phyloP scores from a whole-genome alignment of 2,329 filamentous ascomycete species.

The Lizonia empirigonia region DNA sequence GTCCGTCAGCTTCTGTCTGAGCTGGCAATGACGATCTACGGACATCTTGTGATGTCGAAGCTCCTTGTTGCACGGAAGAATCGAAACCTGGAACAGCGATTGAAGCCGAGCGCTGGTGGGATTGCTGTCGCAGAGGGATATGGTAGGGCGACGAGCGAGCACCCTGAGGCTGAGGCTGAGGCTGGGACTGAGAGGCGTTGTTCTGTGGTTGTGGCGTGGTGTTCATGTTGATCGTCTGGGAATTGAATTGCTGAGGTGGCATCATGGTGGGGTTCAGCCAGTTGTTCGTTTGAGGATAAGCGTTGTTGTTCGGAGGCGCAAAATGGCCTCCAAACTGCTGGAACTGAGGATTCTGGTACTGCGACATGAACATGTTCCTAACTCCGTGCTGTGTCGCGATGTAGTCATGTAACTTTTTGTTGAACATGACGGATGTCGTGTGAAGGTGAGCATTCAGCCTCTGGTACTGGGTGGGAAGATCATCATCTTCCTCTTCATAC shows the following conservation, averaged over 20 bases:
- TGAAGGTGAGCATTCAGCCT: slow-evolving; percentile 67
- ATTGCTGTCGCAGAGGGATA: slow-evolving; percentile 48
- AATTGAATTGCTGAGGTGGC: slow-evolving; percentile 42
- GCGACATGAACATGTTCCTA: slow-evolving; percentile 51
- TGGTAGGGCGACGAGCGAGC: slow-evolving; percentile 55
- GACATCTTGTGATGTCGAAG: slow-evolving; percentile 30
- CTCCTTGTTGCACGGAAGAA: slow-evolving; percentile 26
- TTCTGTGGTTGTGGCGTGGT: slow-evolving; percentile 27
- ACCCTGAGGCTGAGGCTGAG: slow-evolving; percentile 38
- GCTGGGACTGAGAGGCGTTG: no score
- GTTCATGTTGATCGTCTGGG: slow-evolving; percentile 30
- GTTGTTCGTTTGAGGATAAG: slow-evolving; percentile 28
- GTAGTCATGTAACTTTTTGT: slow-evolving; percentile 65
- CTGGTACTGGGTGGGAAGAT: slow-evolving; percentile 70
- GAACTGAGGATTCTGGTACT: slow-evolving; percentile 31
- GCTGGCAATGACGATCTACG: slow-evolving; percentile 54
- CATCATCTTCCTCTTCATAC: slow-evolving; percentile 94
- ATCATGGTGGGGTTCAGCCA: slow-evolving; percentile 42
- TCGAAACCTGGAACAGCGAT: slow-evolving; percentile 51
- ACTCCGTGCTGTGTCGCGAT: slow-evolving; percentile 64
- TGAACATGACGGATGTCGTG: slow-evolving; percentile 65
- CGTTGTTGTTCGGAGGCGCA: slow-evolving; percentile 28
- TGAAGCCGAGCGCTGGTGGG: slow-evolving; percentile 53
- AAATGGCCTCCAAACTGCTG: slow-evolving; percentile 26
- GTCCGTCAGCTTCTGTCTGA: slow-evolving; percentile 25